Evolutionary conservation across 495 filamentous ascomycete genomes (phyloP), one percentile per base, ranked within the genome.

Genomic region (Barbatosphaeria neglecta): DNA sequence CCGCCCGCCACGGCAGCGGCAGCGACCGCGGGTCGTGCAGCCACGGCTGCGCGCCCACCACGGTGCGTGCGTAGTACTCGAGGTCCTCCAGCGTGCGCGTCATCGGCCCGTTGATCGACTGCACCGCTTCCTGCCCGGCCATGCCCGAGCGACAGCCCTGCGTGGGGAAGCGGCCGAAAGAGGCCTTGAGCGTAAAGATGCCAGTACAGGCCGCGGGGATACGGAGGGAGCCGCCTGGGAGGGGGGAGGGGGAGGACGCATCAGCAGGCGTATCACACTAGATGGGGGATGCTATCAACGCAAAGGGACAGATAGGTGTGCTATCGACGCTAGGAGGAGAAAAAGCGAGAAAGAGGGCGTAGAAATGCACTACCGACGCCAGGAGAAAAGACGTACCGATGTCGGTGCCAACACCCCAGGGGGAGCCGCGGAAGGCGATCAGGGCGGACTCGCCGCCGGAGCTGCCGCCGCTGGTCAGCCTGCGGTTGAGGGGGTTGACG

Each of bases 141-240:
- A 93, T 87, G 50, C 82, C 85, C 13, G 87, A 89, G 42, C 74
- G 75, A 52, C 82, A 81, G 6, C 86, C 84, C 37, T 68, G 67
- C 52, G 86, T 88, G 3, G 87, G 87, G 80, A 88, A 93, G 18
- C 88, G 74, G 22, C 88, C 87, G 24, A 81, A 86, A 10, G 82
- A 87, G 57, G 88, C 90, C 39, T 87, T 80, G 11, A 95, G 61
- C 0, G 82, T 81, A 61, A 90, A 93, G 56, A 89, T 85, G 1
- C 88, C 88, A 25, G 81, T 83, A 71, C 85, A 95, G 27, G 88
- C 86, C 5, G 88, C 87, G 6, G 88, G 88, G n/a, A 77, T 83
- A 44, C 88, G 78, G 4, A 95, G 82, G 1, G 82, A 87, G 15
- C 88, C 87, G 41, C 87, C 43, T 45, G 20, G 15, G 6, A n/a